phyloP scores from a whole-genome alignment of 768 basidiomycete species.

The Punctularia strigosozonata region DNA sequence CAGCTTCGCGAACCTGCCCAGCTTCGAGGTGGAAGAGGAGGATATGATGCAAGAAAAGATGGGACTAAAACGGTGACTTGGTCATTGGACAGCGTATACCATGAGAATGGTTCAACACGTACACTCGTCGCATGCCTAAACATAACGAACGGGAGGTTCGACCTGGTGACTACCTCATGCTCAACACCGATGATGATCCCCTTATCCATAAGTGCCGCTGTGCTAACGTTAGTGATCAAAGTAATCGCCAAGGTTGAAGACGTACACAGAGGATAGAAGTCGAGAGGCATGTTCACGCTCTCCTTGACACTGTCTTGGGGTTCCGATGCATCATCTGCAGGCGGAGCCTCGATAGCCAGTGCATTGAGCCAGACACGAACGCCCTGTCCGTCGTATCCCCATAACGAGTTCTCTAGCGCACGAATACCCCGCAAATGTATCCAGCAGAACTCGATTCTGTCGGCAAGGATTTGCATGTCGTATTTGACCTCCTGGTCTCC shows the following conservation, averaged over 20 bases:
- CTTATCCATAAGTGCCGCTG: conserved; percentile 97
- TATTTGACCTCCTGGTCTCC: conserved; percentile 87
- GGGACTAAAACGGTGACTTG: conserved; percentile 41
- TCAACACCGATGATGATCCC: conserved; percentile 97
- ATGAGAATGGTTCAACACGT: conserved; percentile 19
- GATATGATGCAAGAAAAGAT: conserved; percentile 89
- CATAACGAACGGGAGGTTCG: conserved; percentile 77
- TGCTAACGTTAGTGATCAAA: conserved; percentile 3
- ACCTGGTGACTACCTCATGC: conserved; percentile 67
- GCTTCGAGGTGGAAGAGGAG: conserved; percentile 71
- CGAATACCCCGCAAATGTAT: conserved; percentile 92
- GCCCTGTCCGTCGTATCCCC: conserved; percentile 88
- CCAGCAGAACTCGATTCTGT: conserved; percentile 98
- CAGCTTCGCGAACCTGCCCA: conserved; percentile 58
- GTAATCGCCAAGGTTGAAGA: conserved; percentile 1
- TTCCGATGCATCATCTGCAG: conserved; percentile 17
- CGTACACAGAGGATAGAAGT: conserved; percentile 92
- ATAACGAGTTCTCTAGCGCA: conserved; percentile 90
- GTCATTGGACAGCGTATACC: background rate
- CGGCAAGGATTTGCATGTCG: conserved; percentile 93
- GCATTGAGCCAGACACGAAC: conserved; percentile 96
- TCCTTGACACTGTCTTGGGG: conserved; percentile 58
- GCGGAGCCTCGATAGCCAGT: conserved; percentile 64
- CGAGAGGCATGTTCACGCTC: conserved; percentile 83
- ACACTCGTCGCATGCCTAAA: conserved; percentile 89